phyloP scores from a whole-genome alignment of 169 alveolate genomes.

The Plasmodium gonderi region DNA sequence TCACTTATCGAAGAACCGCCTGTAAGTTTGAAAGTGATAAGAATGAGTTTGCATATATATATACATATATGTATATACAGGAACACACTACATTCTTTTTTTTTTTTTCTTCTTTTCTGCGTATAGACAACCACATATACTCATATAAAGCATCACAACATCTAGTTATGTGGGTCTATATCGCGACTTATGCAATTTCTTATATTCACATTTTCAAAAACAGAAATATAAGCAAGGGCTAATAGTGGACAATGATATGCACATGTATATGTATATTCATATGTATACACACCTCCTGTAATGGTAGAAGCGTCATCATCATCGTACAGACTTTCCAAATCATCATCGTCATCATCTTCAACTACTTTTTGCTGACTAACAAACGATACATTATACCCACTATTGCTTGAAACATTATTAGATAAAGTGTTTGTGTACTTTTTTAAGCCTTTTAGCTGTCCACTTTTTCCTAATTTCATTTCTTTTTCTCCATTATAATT shows the following conservation, averaged over 20 bases:
- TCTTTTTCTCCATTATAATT: background rate
- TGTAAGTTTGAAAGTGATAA: background rate
- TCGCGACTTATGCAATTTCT: background rate
- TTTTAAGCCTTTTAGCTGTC: constrained; percentile 1
- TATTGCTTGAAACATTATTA: background rate
- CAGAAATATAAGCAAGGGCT: background rate
- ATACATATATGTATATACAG: background rate
- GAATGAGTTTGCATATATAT: background rate
- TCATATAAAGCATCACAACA: no score
- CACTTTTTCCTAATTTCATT: background rate
- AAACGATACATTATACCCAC: constrained; percentile 7
- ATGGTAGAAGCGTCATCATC: constrained; percentile 8
- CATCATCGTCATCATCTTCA: constrained; percentile 7
- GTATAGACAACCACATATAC: background rate
- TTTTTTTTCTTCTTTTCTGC: background rate
- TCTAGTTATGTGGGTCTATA: background rate
- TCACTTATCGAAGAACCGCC: background rate
- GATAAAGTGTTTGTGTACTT: constrained; percentile 4
- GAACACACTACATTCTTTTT: background rate
- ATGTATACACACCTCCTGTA: constrained; percentile 60
- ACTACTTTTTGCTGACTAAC: constrained; percentile 5
- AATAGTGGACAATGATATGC: background rate
- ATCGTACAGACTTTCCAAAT: background rate
- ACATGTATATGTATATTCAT: background rate
- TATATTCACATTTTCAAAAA: background rate